Base-by-base conservation (phyloP, 805 yeast species). In the Wickerhamomyces bovis region DNA sequence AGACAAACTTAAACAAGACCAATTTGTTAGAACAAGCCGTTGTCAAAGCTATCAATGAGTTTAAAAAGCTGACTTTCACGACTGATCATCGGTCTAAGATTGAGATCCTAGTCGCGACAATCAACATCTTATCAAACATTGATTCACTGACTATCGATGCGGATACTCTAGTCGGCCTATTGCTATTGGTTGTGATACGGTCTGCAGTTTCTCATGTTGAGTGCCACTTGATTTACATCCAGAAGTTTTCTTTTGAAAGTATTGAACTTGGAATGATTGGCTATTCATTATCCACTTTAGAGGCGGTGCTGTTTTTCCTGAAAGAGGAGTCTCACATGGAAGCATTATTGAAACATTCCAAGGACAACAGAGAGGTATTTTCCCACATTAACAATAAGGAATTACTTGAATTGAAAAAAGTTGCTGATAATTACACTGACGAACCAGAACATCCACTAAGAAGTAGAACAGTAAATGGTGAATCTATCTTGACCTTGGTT, bases 201-300 rank as follows among this genome's bases (percentile, higher is more conserved):
- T 72, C 94, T 2, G 72, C 72, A 35, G 76, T 85, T 2, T 69
- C 69, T 3, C 66, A 81, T 54, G 59, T 89, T 22, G 83, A 78
- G 52, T 74, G 78, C 2, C 89, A 85, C 53, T 59, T 90, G 11
- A 72, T 67, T 41, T 89, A 87, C 60, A 73, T 89, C 43, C 78
- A 80, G 50, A 68, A 73, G 36, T 88, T 84, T 57, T 73, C 83
- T 3, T 63, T 64, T 33, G 66, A 64, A n/a, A 71, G 71, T 36
- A 57, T 70, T 8, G 77, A 72, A 38, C 59, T 70, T 4, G 96
- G 96, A 0, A 69, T 77, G 21, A 62, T 77, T 26, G 95, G 87
- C 11, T 92, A 92, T 61, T 82, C 89, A 1, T 53, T 89, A 13
- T 83, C 96, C 40, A 88, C 96, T 6, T 69, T 89, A 39, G 96